A percentile compares a stretch with the other conserved stretches of the same genome.
These are phyloP conservation scores for Letharia lupina DNA, from an alignment of 495 filamentous ascomycete species.

Conservation along the genomic window DNA sequence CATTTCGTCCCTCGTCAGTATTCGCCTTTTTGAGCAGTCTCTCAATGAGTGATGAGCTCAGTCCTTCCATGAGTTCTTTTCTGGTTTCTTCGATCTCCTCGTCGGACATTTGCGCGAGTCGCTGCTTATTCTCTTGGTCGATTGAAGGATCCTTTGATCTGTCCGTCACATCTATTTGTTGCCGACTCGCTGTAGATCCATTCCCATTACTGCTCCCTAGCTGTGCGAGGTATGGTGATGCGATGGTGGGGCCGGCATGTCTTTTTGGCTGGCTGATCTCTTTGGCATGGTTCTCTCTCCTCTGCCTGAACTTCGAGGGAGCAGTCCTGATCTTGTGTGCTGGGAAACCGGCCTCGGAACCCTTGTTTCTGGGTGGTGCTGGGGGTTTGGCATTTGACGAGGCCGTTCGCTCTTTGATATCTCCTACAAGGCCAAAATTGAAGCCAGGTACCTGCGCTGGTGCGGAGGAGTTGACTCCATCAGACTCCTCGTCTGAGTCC, in stretches of 20 bases:
- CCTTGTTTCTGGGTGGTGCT: conserved; percentile 50
- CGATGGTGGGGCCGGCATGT: background rate
- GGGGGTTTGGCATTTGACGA: conserved; percentile 49
- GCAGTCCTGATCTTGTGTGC: conserved; percentile 64
- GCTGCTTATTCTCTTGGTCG: conserved; percentile 69
- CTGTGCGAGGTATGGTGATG: conserved; percentile 1
- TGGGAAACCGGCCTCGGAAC: conserved; percentile 68
- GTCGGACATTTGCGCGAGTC: conserved; percentile 69
- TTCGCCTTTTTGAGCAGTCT: conserved; percentile 69
- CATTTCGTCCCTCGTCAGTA: conserved; percentile 52
- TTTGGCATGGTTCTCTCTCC: background rate
- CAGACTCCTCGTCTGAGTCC: conserved; percentile 34
- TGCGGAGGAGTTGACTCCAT: conserved; percentile 22
- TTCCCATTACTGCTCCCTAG: background rate
- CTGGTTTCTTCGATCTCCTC: conserved; percentile 71
- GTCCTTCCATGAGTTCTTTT: conserved; percentile 58
- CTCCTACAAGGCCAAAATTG: conserved; percentile 51
- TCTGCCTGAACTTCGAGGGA: conserved; percentile 15
- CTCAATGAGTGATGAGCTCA: conserved; percentile 66
- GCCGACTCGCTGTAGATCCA: background rate
- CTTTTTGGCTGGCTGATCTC: background rate
- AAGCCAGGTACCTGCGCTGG: conserved; percentile 24
- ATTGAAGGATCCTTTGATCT: conserved; percentile 58
- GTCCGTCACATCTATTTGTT: conserved; percentile 17
- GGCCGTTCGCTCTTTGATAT: conserved; percentile 66